Evolutionary conservation across 768 basidiomycete genomes (phyloP), one percentile per base, ranked within the genome.

Genomic region (Agaricus blazei): DNA sequence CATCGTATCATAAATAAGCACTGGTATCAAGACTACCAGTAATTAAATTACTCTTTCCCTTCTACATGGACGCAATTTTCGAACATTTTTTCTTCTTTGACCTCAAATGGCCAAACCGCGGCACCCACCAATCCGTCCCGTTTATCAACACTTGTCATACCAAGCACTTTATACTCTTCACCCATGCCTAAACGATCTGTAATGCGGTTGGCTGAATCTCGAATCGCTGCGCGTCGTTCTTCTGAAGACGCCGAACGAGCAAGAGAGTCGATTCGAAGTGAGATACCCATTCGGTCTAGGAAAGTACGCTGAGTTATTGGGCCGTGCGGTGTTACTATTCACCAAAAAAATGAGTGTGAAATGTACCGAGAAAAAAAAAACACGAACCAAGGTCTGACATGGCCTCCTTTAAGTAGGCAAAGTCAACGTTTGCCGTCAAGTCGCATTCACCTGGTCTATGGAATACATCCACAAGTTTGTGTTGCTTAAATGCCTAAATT

Each of bases 401-500:
- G 0, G 90, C 85, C 70, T 97, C 93, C 64, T 80, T 78, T 45
- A 98, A 75, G 66, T 90, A 91, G 0, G 85, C 82, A 70, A 98
- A 98, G 70, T 99, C 95, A 47, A 99, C 96, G 64, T 98, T 97
- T n/a, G 89, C 86, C 0, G 97, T 99, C 46, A 98, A 71, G 68
- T 99, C 97, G 41, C 90, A 88, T 41, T 89, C 79, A 15, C 97
- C 97, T 0, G 95, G 94, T 9, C 77, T 73, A 51, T 88, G 77
- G 64, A 98, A 96, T 3, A 90, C 76, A 66, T 95, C 88, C 1
- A 90, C 88, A 12, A 93, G 83, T 56, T 85, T 78, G 65, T 98
- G 97, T 23, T 83, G 75, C 68, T 87, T 87, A 78, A 99, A 98
- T 0, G 89, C 97, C 95, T 98, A 57, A 28, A 12, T n/a, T 29